Evolutionary conservation across 257 asterid genomes (phyloP), one percentile per base, ranked within the genome.

Genomic region (Ilex aquifolium): DNA sequence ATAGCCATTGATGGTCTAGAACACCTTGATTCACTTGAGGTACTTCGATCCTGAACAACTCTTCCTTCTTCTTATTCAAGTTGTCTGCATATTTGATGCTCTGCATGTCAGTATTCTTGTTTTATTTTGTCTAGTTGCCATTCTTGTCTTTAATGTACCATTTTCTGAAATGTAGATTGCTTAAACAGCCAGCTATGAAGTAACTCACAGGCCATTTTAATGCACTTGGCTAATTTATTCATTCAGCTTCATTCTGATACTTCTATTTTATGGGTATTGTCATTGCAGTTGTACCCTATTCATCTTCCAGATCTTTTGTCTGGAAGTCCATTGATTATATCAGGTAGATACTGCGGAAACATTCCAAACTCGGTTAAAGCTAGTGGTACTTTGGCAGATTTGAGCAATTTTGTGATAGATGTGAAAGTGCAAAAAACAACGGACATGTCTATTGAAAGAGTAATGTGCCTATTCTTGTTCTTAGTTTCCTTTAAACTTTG

Each of bases 11-110:
- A 77, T 59, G 86, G 87, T 63, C 80, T 86, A 54, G 74, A 73
- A 66, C 65, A 79, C 68, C 85, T 91, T 15, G 90, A 83, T 77
- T 88, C 96, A 31, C 77, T 88, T 16, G 96, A 91, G 94, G 98
- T 91, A 73, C 7, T 71, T 48, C 44, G 58, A 69, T 46, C 44
- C 27, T 49, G 44, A 51, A 67, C 48, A 29, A 32, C 52, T 14
- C 17, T 29, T 50, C 27, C 13, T 42, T 13, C 32, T 36, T 36
- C 42, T 36, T 8, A 4, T 36, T 36, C 42, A 36, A 36, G 8
- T 36, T 36, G 42, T 36, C 7, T 8, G 42, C 42, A 36, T 36
- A 36, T 36, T 36, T 2, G 42, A 36, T 36, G 8, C 42, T 36
- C 42, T 36, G 42, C 42, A 36, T 36, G 8, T 36, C 42, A 36